A percentile compares a stretch with the other conserved stretches of the same genome.
phyloP scores from a whole-genome alignment of 78 protist genomes.

The Mantamonas sphyraenae region DNA sequence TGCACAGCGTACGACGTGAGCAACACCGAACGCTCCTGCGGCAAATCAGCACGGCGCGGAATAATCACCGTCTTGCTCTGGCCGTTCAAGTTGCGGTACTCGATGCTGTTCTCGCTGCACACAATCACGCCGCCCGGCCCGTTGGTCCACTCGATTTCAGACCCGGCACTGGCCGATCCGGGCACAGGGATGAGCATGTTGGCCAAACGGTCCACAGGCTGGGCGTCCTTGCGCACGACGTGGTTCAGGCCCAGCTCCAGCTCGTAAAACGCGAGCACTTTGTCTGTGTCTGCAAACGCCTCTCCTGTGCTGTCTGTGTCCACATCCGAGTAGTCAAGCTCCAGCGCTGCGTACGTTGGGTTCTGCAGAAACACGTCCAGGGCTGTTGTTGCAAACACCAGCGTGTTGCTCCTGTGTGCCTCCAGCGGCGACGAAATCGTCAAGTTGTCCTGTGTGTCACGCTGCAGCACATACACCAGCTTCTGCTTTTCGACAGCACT shows the following conservation, averaged over 20 bases:
- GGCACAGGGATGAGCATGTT: slow-evolving; percentile 76
- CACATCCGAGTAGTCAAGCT: slow-evolving; percentile 69
- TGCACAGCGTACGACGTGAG: slow-evolving; percentile 36
- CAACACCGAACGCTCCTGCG: too few species aligned
- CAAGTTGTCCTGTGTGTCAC: slow-evolving; percentile 71
- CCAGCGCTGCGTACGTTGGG: slow-evolving; percentile 94
- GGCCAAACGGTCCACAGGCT: slow-evolving; percentile 52
- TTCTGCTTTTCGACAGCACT: slow-evolving; percentile 93
- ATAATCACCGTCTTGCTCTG: too few species aligned
- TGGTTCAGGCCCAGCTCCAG: slow-evolving; percentile 96
- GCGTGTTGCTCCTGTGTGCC: slow-evolving; percentile 79
- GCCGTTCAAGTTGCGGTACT: too few species aligned
- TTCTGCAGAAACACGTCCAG: slow-evolving; percentile 96
- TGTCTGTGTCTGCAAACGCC: slow-evolving; percentile 9
- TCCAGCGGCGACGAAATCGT: slow-evolving; percentile 93
- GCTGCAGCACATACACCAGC: slow-evolving; percentile 87
- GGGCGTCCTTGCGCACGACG: slow-evolving; percentile 79
- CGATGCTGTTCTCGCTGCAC: background rate
- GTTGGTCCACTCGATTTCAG: too few species aligned
- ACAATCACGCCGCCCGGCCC: background rate
- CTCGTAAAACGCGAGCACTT: slow-evolving; percentile 80
- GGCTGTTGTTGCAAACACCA: slow-evolving; percentile 66
- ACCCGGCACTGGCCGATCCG: too few species aligned
- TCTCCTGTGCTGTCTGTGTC: slow-evolving; percentile 51
- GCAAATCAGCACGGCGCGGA: too few species aligned